Conservation (phyloP, 2,329 filamentous ascomycete species). For the Neopestalotiopsis sp. region DNA sequence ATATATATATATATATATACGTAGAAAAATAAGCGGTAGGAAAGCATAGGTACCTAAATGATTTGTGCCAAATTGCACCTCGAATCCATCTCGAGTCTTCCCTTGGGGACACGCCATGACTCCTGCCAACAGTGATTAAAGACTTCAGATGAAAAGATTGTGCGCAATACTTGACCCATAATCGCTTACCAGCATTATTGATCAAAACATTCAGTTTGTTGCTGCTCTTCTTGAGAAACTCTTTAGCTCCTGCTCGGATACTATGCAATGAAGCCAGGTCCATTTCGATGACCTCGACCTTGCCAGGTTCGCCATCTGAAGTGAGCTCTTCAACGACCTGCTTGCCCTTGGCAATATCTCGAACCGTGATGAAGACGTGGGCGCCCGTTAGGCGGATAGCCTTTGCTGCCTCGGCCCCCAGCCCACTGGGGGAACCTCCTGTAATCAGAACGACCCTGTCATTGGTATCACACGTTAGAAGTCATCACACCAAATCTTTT, state of each 20-base stretch:
- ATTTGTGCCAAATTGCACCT: constrained; percentile 28
- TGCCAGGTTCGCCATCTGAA: constrained; percentile 22
- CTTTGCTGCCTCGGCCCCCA: constrained; percentile 23
- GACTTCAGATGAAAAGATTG: neutral
- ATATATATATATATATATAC: neutral
- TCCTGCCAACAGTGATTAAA: neutral
- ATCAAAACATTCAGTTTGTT: constrained; percentile 26
- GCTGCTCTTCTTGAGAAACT: constrained; percentile 23
- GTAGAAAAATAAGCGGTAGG: neutral
- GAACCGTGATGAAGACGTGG: constrained; percentile 25
- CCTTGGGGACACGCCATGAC: constrained; percentile 14
- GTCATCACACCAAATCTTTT: neutral
- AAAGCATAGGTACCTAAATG: constrained; percentile 14
- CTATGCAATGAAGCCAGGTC: constrained; percentile 25
- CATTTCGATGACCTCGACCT: constrained; percentile 26
- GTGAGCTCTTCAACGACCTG: constrained; percentile 23
- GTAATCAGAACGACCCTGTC: constrained; percentile 23
- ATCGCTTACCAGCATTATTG: constrained; percentile 25
- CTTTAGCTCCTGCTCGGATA: constrained; percentile 21
- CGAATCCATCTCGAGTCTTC: constrained; percentile 25
- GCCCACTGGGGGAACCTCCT: constrained; percentile 24
- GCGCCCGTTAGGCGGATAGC: constrained; percentile 23
- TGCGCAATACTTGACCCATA: neutral
- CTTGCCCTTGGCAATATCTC: constrained; percentile 25
- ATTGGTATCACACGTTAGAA: neutral